Base-by-base conservation (phyloP, 1,139 yeast species). In the Pichia sp. region DNA sequence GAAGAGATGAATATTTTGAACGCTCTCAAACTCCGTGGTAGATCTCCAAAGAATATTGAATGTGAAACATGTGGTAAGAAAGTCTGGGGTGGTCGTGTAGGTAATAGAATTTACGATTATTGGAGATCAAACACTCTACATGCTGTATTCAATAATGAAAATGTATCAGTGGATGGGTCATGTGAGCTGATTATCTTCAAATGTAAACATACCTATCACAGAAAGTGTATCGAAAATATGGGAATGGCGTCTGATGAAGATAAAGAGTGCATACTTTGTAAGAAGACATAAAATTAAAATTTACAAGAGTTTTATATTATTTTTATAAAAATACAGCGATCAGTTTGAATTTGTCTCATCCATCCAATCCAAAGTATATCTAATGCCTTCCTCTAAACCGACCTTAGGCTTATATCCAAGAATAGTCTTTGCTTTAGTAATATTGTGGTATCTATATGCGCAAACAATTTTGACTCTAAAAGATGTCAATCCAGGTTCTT, bases 371-470 rank as follows among this genome's bases (percentile, higher is more conserved):
- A 88, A 69, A 2, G 96, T 88, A 49, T 73, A 72, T 47, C 70
- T 69, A 51, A 91, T 85, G 41, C 96, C 98, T 42, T 82, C 77
- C 57, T 85, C 94, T 36, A 91, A 67, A 43, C 71, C 80, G 44
- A 88, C 94, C 20, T 73, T 74, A 25, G 99, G 98, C 48, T 68
- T 66, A 61, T 93, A 93, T 0, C 83, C 95, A 45, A 93, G 69
- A 22, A 82, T 50, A 7, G 64, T 61, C 56, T 86, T 88, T 4
- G 98, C 98, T 62, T 86, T 89, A 24, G 84, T 58, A 47, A 93
- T 89, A 59, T 89, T 86, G 61, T 91, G 96, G 60, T 91, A 93
- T 61, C 98, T 81, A 49, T 76, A 78, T n/a, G 98, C 97, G 63
- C 96, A 86, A 17, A 88, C 89, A 43, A 91, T 79, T 52, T 78